Base-by-base conservation (phyloP, 495 filamentous ascomycete species). In the Penicillium canariense region DNA sequence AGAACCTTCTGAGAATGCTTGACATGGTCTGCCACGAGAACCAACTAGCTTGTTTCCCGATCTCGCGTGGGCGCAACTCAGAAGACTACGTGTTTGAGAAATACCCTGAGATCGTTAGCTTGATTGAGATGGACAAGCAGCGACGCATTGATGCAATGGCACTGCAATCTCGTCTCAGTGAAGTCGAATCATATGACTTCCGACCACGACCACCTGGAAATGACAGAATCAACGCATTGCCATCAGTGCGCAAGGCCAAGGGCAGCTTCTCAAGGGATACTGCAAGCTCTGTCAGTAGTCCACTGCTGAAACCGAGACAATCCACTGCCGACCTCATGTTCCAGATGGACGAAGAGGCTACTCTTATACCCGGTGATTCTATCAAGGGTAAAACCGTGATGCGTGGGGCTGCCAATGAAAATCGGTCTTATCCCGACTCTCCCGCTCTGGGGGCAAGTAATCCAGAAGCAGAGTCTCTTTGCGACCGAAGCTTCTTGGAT, bases 261-360 rank as follows among this genome's bases (percentile, higher is more conserved):
- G 65, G 68, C 34, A 78, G 69, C 55, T 66, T 78, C 5, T 78
- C 79, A 36, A 68, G 60, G 38, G 75, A 76, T 45, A 64, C 66
- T 17, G 78, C 76, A 44, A 71, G 75, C 45, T 69, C 73, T 2
- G 74, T 57, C 12, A 61, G 50, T 30, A 83, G 82, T 49, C 87
- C 87, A 2, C 67, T 78, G 30, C 74, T 93, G n/a, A 81, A 79
- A 50, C 75, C 84, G 0, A 88, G 81, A 55, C 78, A 76, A 18
- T 90, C 87, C 0, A 69, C 76, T 2, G 72, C 75, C n/a, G 91
- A 96, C 56, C 75, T 96, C 32, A 94, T 96, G 75, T 96, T 96
- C 63, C 85, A 91, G 54, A 96, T 96, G 90, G 92, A 96, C 52
- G 90, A 93, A n/a, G 91, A 90, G 35, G 76, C 70, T 38, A 52